phyloP scores from a whole-genome alignment of 108 stramenopile genomes.

The Nitzschia sp. region DNA sequence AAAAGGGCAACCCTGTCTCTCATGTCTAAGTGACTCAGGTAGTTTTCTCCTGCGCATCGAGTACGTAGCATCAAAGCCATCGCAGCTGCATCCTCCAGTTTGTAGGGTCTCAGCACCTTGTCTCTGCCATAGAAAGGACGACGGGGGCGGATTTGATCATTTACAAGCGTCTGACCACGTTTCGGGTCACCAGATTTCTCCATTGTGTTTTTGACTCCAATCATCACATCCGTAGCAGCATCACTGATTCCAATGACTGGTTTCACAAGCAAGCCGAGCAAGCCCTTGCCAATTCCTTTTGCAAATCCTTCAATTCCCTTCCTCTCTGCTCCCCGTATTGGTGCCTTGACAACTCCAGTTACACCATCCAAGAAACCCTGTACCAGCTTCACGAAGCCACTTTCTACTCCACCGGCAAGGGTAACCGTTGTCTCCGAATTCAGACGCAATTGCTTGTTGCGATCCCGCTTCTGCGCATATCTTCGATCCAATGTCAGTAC shows the following conservation, averaged over 20 bases:
- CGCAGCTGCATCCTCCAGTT: constrained; percentile 67
- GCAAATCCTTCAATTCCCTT: constrained; percentile 83
- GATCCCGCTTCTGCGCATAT: constrained; percentile 79
- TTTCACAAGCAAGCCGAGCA: constrained; percentile 86
- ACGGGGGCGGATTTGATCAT: constrained; percentile 56
- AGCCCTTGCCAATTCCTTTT: constrained; percentile 78
- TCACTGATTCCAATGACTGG: constrained; percentile 91
- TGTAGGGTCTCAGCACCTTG: constrained; percentile 52
- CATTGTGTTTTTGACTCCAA: constrained; percentile 73
- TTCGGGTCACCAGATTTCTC: constrained; percentile 44
- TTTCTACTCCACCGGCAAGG: constrained; percentile 69
- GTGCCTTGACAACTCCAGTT: constrained; percentile 70
- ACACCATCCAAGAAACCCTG: constrained; percentile 82
- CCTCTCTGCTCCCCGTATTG: constrained; percentile 80
- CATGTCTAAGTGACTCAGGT: constrained; percentile 70
- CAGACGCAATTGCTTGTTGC: constrained; percentile 34
- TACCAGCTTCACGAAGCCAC: constrained; percentile 65
- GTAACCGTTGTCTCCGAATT: constrained; percentile 40
- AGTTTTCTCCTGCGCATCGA: constrained; percentile 61
- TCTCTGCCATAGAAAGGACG: constrained; percentile 72
- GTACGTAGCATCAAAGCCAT: constrained; percentile 60
- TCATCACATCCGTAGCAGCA: constrained; percentile 86
- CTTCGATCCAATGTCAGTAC: constrained; percentile 82
- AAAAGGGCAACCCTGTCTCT: constrained; percentile 57
- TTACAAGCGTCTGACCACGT: constrained; percentile 14